Evolutionary conservation across 2,329 filamentous ascomycete species (phyloP).

Genomic region (Elsinoe perseae): DNA sequence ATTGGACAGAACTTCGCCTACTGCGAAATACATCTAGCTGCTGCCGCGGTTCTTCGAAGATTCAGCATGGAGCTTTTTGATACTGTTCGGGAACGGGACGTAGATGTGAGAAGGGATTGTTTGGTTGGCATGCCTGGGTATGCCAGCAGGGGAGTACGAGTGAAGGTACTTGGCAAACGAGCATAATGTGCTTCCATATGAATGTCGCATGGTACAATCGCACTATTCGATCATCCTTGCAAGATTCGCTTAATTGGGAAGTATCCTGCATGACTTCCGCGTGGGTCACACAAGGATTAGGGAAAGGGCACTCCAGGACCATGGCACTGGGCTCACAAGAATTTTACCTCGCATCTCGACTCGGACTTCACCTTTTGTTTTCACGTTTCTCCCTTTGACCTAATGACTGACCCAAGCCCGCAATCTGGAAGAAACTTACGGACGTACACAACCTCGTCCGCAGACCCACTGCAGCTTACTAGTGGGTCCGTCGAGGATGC

Average conservation of each 20-base stretch:
- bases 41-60: constrained; percentile 27
- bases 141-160: constrained; percentile 1
- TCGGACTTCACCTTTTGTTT: background rate
- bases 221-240: background rate
- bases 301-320: constrained; percentile 1
- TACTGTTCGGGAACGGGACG: constrained; percentile 20
- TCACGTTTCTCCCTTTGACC: background rate
- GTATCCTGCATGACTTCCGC: background rate
- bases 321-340: background rate
- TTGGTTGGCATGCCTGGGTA: constrained; percentile 9
- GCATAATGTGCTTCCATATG: too few species aligned
- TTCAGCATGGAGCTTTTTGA: constrained; percentile 28
- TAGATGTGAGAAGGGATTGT: constrained; percentile 17
- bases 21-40: constrained; percentile 28
- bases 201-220: too few species aligned
- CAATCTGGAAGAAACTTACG: too few species aligned
- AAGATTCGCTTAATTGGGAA: background rate
- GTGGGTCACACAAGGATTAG: constrained; percentile 1
- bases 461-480: too few species aligned
- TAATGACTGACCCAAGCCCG: too few species aligned
- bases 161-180: constrained; percentile 1
- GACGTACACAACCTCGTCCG: too few species aligned
- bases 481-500: background rate
- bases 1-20: constrained; percentile 30
- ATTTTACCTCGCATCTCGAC: background rate